A percentile compares a stretch with the other conserved stretches of the same genome.
Evolutionary conservation across 2,329 filamentous ascomycete species (phyloP).

Genomic region (Emmonsiellopsis sp.): DNA sequence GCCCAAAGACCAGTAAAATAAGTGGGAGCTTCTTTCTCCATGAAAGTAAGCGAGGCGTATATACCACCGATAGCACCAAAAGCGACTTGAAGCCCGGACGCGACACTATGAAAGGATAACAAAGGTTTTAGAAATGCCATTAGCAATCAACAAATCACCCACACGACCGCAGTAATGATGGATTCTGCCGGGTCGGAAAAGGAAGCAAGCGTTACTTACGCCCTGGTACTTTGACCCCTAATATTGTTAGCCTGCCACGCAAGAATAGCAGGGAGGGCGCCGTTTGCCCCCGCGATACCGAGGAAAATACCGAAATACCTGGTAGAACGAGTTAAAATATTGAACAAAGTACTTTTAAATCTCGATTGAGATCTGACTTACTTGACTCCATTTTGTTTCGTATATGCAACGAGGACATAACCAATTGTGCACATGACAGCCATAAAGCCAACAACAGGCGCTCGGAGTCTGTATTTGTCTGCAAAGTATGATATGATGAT

Average conservation of each 20-base stretch:
- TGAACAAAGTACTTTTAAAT: neutral
- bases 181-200: neutral
- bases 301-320: conserved; percentile 24
- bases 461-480: conserved; percentile 21
- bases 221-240: conserved; percentile 21
- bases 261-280: conserved; percentile 23
- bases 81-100: conserved; percentile 12
- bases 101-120: conserved; percentile 8
- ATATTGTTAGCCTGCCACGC: conserved; percentile 27
- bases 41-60: conserved; percentile 15
- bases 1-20: conserved; percentile 16
- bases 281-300: conserved; percentile 20
- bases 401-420: conserved; percentile 20
- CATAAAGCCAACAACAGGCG: conserved; percentile 19
- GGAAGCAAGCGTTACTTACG: conserved; percentile 9
- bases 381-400: conserved; percentile 12
- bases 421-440: conserved; percentile 18
- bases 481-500: conserved; percentile 17
- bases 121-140: conserved; percentile 10
- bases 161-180: neutral
- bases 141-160: conserved; percentile 9
- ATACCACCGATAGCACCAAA: conserved; percentile 16
- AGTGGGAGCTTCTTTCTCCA: conserved; percentile 15
- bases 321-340: neutral
- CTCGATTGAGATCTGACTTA: neutral